Evolutionary conservation across 2,329 filamentous ascomycete species (phyloP).

Genomic region (Colletotrichum liaoningense): DNA sequence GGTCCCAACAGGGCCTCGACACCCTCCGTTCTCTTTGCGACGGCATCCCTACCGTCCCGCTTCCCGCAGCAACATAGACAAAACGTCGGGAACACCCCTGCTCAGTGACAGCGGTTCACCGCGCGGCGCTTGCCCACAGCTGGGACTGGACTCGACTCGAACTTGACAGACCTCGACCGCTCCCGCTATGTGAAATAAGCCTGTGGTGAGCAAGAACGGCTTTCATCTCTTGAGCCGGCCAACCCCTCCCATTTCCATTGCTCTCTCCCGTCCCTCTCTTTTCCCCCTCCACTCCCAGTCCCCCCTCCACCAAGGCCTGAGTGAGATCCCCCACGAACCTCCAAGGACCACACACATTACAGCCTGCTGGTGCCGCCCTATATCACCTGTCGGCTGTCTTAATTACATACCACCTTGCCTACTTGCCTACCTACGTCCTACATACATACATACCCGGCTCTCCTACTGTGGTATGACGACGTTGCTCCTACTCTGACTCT

Average conservation of each 20-base stretch:
- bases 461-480: conserved; percentile 36
- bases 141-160: conserved; percentile 10
- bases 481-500: conserved; percentile 29
- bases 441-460: conserved; percentile 19
- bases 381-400: conserved; percentile 31
- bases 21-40: conserved; percentile 24
- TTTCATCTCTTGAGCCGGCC: conserved; percentile 13
- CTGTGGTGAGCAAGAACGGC: neutral
- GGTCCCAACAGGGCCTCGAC: neutral
- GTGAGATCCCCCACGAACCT: conserved; percentile 20
- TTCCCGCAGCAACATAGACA: conserved; percentile 31
- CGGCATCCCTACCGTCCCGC: conserved; percentile 34
- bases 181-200: neutral
- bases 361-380: conserved; percentile 25
- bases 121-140: conserved; percentile 22
- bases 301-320: neutral
- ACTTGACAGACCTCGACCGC: conserved; percentile 16
- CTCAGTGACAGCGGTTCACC: conserved; percentile 24
- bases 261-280: neutral
- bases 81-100: conserved; percentile 32
- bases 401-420: conserved; percentile 32
- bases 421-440: neutral
- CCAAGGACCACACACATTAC: conserved; percentile 16
- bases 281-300: conserved; percentile 4
- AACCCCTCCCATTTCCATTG: conserved; percentile 29